A percentile compares a stretch with the other conserved stretches of the same genome.
Conservation (phyloP, 805 yeast genomes). For the Suhomyces faveliae region DNA sequence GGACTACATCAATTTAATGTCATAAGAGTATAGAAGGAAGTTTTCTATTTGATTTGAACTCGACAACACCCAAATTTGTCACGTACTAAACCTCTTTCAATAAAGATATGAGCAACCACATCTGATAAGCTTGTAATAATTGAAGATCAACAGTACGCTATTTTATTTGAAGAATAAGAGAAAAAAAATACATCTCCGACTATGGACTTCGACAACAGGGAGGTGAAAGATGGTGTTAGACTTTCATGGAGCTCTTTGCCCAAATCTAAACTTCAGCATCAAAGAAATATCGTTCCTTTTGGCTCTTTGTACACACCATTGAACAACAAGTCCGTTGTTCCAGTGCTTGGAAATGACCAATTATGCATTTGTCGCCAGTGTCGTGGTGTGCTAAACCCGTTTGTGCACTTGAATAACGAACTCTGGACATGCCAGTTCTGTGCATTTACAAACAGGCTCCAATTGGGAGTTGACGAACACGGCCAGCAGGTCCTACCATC, state of each 20-base stretch:
- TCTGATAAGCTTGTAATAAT: background rate
- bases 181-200: background rate
- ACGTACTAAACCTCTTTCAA: background rate
- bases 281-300: conserved; percentile 52
- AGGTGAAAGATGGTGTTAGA: conserved; percentile 72
- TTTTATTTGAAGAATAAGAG: background rate
- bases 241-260: conserved; percentile 71
- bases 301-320: conserved; percentile 62
- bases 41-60: background rate
- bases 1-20: background rate
- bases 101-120: background rate
- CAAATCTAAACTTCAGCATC: conserved; percentile 50
- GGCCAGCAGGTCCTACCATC: conserved; percentile 26
- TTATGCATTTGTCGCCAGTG: conserved; percentile 53
- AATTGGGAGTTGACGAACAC: conserved; percentile 12
- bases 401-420: conserved; percentile 34
- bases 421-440: conserved; percentile 62
- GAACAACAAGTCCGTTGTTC: conserved; percentile 43
- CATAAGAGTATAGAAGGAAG: background rate
- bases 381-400: conserved; percentile 55
- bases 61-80: background rate
- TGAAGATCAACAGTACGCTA: background rate
- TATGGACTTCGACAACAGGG: conserved; percentile 53
- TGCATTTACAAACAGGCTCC: conserved; percentile 42
- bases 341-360: conserved; percentile 39